phyloP scores from a whole-genome alignment of 371 early-diverging fungal species.

The Nematocida ironsii region DNA sequence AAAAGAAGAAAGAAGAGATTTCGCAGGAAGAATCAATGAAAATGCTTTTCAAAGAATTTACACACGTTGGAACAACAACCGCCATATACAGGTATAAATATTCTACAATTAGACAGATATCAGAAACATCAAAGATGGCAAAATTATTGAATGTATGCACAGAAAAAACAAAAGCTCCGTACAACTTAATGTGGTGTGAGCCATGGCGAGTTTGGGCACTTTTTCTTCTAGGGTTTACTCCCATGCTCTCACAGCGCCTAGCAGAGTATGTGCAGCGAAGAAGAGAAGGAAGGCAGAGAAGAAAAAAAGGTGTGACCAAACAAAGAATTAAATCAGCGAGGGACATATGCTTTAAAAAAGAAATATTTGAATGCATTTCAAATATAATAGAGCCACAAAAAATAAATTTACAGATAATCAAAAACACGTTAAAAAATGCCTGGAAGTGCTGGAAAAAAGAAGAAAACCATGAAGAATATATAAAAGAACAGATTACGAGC shows the following conservation, averaged over 20 bases:
- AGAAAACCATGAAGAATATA: neutral
- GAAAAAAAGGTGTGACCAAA: conserved; percentile 71
- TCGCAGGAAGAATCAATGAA: conserved; percentile 92
- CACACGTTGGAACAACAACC: conserved; percentile 95
- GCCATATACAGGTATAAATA: conserved; percentile 99
- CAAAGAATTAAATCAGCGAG: conserved; percentile 94
- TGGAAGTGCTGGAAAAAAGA: conserved; percentile 19
- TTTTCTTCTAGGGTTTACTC: conserved; percentile 93
- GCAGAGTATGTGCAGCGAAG: conserved; percentile 71
- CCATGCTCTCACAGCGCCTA: conserved; percentile 90
- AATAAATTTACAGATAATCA: neutral
- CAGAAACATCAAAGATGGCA: conserved; percentile 73
- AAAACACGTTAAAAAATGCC: neutral
- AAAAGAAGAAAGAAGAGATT: conserved; percentile 82
- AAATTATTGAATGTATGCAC: neutral
- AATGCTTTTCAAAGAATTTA: conserved; percentile 91
- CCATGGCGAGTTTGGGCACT: conserved; percentile 98
- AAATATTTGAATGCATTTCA: conserved; percentile 88
- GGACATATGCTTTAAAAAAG: conserved; percentile 88
- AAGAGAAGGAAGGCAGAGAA: conserved; percentile 7
- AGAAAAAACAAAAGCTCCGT: conserved; percentile 91
- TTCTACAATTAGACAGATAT: conserved; percentile 90
- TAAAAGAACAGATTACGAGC: neutral
- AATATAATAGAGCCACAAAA: conserved; percentile 83
- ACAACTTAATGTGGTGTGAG: conserved; percentile 95